Conservation (phyloP, 768 basidiomycete species). For the Auriculariales sp. region DNA sequence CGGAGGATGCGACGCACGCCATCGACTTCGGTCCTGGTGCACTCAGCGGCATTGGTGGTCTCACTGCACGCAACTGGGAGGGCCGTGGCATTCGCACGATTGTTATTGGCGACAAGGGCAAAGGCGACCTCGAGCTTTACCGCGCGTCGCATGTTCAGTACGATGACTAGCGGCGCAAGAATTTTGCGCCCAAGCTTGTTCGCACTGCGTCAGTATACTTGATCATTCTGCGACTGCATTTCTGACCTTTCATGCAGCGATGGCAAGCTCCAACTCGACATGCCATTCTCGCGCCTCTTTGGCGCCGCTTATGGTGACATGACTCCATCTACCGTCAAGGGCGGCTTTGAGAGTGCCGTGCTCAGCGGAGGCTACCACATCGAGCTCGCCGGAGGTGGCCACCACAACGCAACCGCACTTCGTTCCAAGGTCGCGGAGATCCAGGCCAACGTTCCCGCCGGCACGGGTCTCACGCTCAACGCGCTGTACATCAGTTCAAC, state of each 20-base stretch:
- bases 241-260: slow-evolving; percentile 36
- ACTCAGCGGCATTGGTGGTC: slow-evolving; percentile 78
- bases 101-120: slow-evolving; percentile 80
- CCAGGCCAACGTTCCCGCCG: slow-evolving; percentile 66
- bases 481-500: slow-evolving; percentile 90
- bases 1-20: slow-evolving; percentile 81
- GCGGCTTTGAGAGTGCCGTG: slow-evolving; percentile 86
- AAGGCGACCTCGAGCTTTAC: slow-evolving; percentile 79
- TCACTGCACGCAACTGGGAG: slow-evolving; percentile 82
- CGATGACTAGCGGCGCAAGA: slow-evolving; percentile 87
- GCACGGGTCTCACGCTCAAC: slow-evolving; percentile 88
- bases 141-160: slow-evolving; percentile 45
- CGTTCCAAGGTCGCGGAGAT: slow-evolving; percentile 90
- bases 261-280: slow-evolving; percentile 85
- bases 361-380: slow-evolving; percentile 90
- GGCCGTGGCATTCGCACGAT: slow-evolving; percentile 87
- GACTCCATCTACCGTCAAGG: slow-evolving; percentile 95
- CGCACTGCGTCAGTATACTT: slow-evolving; percentile 17
- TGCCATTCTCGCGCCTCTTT: slow-evolving; percentile 87
- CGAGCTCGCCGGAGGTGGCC: slow-evolving; percentile 94
- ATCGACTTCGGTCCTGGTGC: slow-evolving; percentile 97
- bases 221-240: neutral
- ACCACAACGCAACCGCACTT: slow-evolving; percentile 83
- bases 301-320: slow-evolving; percentile 97
- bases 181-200: slow-evolving; percentile 70